Percentiles rank a stretch among this genome's conserved stretches.
Evolutionary conservation across 2,329 filamentous ascomycete species (phyloP).

Genomic region (Pseudopyricularia cyperi): DNA sequence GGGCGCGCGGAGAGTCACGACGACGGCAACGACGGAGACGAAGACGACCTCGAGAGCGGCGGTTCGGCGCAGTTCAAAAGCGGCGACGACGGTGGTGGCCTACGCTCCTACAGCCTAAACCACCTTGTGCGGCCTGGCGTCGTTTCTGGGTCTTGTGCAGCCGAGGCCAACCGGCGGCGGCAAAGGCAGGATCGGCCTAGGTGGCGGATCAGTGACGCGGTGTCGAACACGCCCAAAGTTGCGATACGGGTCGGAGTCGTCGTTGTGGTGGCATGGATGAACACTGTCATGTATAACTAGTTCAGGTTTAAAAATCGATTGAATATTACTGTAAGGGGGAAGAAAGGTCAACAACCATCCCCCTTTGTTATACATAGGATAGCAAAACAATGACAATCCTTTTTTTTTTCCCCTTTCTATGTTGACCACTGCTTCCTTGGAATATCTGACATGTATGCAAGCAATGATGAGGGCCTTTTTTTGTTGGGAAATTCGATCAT

Average conservation of each 20-base stretch:
- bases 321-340: no score
- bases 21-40: neutral
- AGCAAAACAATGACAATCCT: no score
- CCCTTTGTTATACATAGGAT: no score
- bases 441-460: no score
- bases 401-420: no score
- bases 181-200: neutral
- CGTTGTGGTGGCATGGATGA: neutral
- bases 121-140: neutral
- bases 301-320: no score
- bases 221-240: neutral
- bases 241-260: neutral
- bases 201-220: neutral
- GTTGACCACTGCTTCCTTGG: no score
- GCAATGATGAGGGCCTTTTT: no score
- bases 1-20: neutral
- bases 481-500: no score
- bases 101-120: neutral
- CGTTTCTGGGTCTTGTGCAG: no score
- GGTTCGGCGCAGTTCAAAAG: no score
- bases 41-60: conserved; percentile 1
- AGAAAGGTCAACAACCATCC: no score
- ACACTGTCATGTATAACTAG: neutral
- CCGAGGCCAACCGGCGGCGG: neutral
- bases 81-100: neutral